A percentile compares a stretch with the other conserved stretches of the same genome.
Evolutionary conservation across 2,329 filamentous ascomycete genomes (phyloP).

Genomic region (Diaporthe amygdali): DNA sequence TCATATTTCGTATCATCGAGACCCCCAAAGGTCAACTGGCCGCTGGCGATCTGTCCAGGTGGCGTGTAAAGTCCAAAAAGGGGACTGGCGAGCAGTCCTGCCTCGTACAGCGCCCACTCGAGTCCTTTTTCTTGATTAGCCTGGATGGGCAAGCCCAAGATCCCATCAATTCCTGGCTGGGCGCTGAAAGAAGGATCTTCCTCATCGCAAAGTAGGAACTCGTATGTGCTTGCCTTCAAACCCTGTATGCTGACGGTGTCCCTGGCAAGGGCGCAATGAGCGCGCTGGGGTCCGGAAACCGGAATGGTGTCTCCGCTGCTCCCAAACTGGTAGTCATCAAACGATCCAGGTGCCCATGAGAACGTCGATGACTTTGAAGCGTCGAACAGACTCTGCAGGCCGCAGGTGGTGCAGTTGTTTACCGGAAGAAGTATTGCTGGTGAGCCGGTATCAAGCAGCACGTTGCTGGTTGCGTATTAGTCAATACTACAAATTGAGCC

Average conservation of each 20-base stretch:
- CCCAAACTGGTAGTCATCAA: background rate
- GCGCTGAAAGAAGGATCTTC: slow-evolving; percentile 6
- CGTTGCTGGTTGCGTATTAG: slow-evolving; percentile 5
- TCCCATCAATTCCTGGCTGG: slow-evolving; percentile 22
- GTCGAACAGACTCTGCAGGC: slow-evolving; percentile 16
- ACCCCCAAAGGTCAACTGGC: slow-evolving; percentile 36
- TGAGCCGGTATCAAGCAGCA: slow-evolving; percentile 24
- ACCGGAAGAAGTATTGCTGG: slow-evolving; percentile 9
- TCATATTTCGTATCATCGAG: slow-evolving; percentile 32
- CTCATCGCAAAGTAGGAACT: slow-evolving; percentile 19
- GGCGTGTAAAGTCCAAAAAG: slow-evolving; percentile 36
- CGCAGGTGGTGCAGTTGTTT: slow-evolving; percentile 22
- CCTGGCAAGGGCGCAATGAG: slow-evolving; percentile 4
- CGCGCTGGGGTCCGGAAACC: background rate
- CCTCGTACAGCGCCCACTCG: slow-evolving; percentile 32
- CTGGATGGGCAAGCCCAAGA: slow-evolving; percentile 20
- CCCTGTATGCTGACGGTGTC: slow-evolving; percentile 18
- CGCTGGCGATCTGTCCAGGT: slow-evolving; percentile 27
- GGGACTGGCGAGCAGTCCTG: slow-evolving; percentile 30
- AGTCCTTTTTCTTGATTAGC: slow-evolving; percentile 27
- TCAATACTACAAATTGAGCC: background rate
- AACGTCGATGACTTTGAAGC: slow-evolving; percentile 16
- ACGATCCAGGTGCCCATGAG: background rate
- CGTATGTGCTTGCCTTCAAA: background rate
- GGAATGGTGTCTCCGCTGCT: slow-evolving; percentile 23